Evolutionary conservation across 805 yeast genomes (phyloP), one percentile per base, ranked within the genome.

Genomic region (Saccharomycopsis malanga): DNA sequence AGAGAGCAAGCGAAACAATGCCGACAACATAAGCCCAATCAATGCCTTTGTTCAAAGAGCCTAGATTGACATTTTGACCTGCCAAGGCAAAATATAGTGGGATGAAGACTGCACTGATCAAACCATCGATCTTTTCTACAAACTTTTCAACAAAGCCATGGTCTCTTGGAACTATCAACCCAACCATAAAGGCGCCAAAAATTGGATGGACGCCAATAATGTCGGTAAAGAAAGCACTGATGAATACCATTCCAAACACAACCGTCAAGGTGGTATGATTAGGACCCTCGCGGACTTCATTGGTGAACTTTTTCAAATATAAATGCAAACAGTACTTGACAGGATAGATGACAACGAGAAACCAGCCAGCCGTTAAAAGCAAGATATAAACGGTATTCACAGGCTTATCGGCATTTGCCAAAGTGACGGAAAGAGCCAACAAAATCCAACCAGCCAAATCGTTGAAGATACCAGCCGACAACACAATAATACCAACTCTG

Each of bases 131-230:
- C 57, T 83, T 79, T 54, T 80, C 86, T 2, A 87, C 81, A 41
- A 85, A 66, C 35, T 73, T 74, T 34, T 83, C 73, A 15, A 81
- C 87, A 59, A 80, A 83, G 15, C 83, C 83, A 56, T 81, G 77
- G 42, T 84, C 88, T 56, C 91, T 70, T 6, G 94, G 94, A 4
- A 84, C 74, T 44, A 85, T 75, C 27, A 81, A 67, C 3, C 95
- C 95, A 10, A 79, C 77, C 63, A 85, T 71, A 57, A 85, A 86
- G 0, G 91, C 93, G 36, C 94, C 95, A 63, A 85, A 85, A 55
- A 85, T 85, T 0, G 93, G 84, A 62, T 85, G 94, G 9, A 83
- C 91, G 4, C 94, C 95, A 53, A 85, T 81, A 48, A 85, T 82
- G 60, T 83, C 89, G 2, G 94, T 85, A 60, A 77, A 83, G 62